Conservation (phyloP, 2,329 filamentous ascomycete species). For the Colletotrichum spaethianum region DNA sequence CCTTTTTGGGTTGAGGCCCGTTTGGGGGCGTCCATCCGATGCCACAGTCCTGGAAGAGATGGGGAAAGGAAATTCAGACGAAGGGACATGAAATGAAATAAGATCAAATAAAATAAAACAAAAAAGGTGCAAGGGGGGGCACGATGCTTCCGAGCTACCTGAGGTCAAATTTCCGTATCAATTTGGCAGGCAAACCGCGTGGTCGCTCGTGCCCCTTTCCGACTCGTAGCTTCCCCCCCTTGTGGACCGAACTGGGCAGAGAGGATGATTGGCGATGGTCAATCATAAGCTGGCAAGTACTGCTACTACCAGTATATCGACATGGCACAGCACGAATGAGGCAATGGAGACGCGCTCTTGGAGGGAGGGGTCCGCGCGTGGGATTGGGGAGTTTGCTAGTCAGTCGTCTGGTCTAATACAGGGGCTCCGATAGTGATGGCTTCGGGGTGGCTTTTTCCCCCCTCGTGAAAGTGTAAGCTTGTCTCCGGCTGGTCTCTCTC, state of each 20-base stretch:
- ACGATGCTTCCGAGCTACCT: slow-evolving; percentile 24
- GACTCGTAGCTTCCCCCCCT: slow-evolving; percentile 21
- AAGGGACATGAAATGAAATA: background rate
- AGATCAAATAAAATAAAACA: background rate
- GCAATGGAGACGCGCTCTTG: background rate
- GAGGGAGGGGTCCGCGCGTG: slow-evolving; percentile 6
- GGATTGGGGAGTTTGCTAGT: slow-evolving; percentile 10
- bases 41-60: too few species aligned
- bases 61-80: background rate
- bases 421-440: slow-evolving; percentile 24
- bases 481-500: too few species aligned
- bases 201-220: slow-evolving; percentile 31
- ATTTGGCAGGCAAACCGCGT: slow-evolving; percentile 20
- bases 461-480: background rate
- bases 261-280: background rate
- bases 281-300: background rate
- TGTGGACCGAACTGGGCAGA: background rate
- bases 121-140: background rate
- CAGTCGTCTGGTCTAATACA: slow-evolving; percentile 16
- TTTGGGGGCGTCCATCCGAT: too few species aligned
- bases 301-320: too few species aligned
- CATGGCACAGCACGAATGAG: slow-evolving; percentile 13
- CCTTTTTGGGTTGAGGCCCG: background rate
- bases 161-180: slow-evolving; percentile 37
- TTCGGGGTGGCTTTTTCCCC: background rate